Evolutionary conservation across 805 yeast genomes (phyloP).

Genomic region (Schwanniomyces vanrijiae): DNA sequence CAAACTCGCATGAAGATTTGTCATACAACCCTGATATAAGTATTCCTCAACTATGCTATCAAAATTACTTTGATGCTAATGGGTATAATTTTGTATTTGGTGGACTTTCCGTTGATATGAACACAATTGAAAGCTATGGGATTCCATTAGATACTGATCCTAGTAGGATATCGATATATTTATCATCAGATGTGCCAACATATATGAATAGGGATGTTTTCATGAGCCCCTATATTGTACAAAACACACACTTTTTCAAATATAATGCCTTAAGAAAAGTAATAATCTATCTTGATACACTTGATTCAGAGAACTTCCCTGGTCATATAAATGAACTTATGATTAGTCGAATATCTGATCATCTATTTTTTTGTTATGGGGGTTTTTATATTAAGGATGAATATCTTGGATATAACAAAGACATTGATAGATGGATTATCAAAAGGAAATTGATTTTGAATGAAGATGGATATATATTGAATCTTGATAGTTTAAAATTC

Average conservation of each 20-base stretch:
- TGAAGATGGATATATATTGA: conserved; percentile 59
- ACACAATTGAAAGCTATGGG: conserved; percentile 23
- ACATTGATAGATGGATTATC: conserved; percentile 33
- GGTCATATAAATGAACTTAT: conserved; percentile 51
- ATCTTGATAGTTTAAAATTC: conserved; percentile 49
- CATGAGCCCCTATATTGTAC: conserved; percentile 46
- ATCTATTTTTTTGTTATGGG: conserved; percentile 66
- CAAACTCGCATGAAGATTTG: conserved; percentile 4
- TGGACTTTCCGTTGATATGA: conserved; percentile 24
- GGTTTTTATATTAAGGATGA: conserved; percentile 51
- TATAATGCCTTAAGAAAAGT: conserved; percentile 35
- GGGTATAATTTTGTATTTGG: conserved; percentile 38
- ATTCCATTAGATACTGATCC: conserved; percentile 31
- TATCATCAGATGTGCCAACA: conserved; percentile 41
- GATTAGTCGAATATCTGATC: conserved; percentile 50
- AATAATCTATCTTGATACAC: conserved; percentile 24
- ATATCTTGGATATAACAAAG: conserved; percentile 20
- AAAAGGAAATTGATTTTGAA: conserved; percentile 49
- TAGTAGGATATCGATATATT: conserved; percentile 32
- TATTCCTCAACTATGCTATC: conserved; percentile 27
- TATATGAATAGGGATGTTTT: conserved; percentile 32
- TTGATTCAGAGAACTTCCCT: conserved; percentile 32
- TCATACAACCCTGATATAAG: conserved; percentile 7
- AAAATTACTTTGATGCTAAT: conserved; percentile 29
- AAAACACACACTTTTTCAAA: conserved; percentile 22